Evolutionary conservation across 108 stramenopile species (phyloP).

Genomic region (Halocafeteria seosinensis): DNA sequence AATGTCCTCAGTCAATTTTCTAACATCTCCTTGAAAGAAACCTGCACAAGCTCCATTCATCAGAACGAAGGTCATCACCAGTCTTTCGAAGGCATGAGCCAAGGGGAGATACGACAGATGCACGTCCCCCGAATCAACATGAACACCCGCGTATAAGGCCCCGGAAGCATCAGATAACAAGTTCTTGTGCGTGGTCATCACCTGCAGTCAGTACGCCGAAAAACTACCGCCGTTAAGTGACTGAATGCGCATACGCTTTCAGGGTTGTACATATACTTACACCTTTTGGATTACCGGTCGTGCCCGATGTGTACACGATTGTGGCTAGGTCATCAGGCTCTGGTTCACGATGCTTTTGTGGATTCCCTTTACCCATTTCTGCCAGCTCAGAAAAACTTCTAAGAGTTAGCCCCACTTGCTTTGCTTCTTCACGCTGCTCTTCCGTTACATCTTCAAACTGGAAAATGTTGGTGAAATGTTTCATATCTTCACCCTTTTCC

Average conservation of each 20-base stretch:
- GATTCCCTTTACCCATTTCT: neutral
- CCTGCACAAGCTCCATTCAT: slow-evolving; percentile 51
- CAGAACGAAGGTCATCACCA: slow-evolving; percentile 43
- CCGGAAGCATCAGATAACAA: slow-evolving; percentile 42
- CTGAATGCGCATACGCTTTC: slow-evolving; percentile 44
- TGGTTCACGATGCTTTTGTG: neutral
- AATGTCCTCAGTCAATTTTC: slow-evolving; percentile 56
- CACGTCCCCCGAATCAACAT: slow-evolving; percentile 38
- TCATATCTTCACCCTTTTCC: neutral
- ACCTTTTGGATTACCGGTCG: slow-evolving; percentile 84
- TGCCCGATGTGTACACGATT: slow-evolving; percentile 88
- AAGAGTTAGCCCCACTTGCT: neutral
- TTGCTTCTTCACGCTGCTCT: neutral
- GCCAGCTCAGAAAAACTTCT: neutral
- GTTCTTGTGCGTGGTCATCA: slow-evolving; percentile 66
- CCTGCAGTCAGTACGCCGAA: slow-evolving; percentile 39
- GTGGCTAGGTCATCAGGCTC: slow-evolving; percentile 61
- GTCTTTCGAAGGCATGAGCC: slow-evolving; percentile 83
- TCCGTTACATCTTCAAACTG: neutral
- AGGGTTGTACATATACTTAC: slow-evolving; percentile 68
- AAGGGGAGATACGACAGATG: slow-evolving; percentile 82
- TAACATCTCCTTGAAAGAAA: slow-evolving; percentile 66
- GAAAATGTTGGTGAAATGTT: slow-evolving; percentile 1
- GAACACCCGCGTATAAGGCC: slow-evolving; percentile 3
- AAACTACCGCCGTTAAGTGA: slow-evolving; percentile 50